These are phyloP conservation scores for Euphorbia lathyris DNA, from an alignment of 345 rosid genomes.

Conservation along the genomic window DNA sequence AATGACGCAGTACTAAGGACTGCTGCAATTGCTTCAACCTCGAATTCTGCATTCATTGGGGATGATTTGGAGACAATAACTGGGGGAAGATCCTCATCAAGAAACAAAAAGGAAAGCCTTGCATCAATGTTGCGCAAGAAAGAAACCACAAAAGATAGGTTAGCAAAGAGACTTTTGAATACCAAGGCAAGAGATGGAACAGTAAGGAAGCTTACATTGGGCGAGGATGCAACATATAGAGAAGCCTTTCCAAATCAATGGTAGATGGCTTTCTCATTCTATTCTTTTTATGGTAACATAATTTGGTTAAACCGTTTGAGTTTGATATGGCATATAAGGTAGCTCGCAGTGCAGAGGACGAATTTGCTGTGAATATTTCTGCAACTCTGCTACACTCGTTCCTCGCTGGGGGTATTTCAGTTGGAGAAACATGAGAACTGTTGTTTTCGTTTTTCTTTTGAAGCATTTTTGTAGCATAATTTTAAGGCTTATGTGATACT, in stretches of 20 bases:
- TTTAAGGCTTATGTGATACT: too few species aligned
- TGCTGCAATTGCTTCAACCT: slow-evolving; percentile 80
- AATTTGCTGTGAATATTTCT: neutral
- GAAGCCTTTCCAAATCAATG: slow-evolving; percentile 87
- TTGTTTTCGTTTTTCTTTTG: neutral
- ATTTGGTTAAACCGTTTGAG: neutral
- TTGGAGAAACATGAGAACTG: neutral
- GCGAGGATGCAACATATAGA: slow-evolving; percentile 55
- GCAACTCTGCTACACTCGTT: too few species aligned
- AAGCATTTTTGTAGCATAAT: slow-evolving; percentile 6
- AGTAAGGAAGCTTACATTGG: slow-evolving; percentile 42
- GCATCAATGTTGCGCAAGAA: slow-evolving; percentile 61
- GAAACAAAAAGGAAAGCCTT: slow-evolving; percentile 58
- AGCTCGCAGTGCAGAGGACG: neutral
- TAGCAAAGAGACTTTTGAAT: slow-evolving; percentile 52
- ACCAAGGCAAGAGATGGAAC: slow-evolving; percentile 48
- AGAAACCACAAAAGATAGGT: slow-evolving; percentile 59
- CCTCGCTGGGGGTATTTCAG: neutral
- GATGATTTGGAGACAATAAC: slow-evolving; percentile 35
- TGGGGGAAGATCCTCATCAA: slow-evolving; percentile 31
- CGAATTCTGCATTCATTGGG: slow-evolving; percentile 47
- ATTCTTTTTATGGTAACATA: neutral
- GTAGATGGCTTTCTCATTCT: slow-evolving; percentile 32
- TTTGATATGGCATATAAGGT: neutral
- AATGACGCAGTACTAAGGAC: slow-evolving; percentile 66